Evolutionary conservation across 2,329 filamentous ascomycete genomes (phyloP).

Genomic region (Penicillium brevicompactum): DNA sequence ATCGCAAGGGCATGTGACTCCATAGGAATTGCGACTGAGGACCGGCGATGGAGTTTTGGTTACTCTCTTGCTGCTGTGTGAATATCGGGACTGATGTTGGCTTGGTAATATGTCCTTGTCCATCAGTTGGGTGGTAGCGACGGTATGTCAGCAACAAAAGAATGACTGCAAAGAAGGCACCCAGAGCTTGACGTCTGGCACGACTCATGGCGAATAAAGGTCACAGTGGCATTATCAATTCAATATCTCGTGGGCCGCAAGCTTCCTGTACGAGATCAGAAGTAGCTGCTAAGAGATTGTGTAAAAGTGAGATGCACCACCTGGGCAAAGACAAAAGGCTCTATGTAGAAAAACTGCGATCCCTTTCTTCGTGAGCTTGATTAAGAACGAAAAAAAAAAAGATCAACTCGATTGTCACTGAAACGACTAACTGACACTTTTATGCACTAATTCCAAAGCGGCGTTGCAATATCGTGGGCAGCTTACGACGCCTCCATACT

Average conservation of each 20-base stretch:
- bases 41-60: not conserved
- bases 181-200: slow-evolving; percentile 14
- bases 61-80: not conserved
- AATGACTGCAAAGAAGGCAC: slow-evolving; percentile 6
- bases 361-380: not conserved
- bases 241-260: not conserved
- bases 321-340: too few species aligned
- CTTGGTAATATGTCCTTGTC: not conserved
- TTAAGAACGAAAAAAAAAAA: not conserved
- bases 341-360: too few species aligned
- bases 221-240: slow-evolving; percentile 7
- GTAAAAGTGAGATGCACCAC: too few species aligned
- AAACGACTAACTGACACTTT: not conserved
- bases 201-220: slow-evolving; percentile 14
- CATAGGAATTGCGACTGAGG: slow-evolving; percentile 2
- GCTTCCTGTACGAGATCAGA: not conserved
- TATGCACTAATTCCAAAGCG: not conserved
- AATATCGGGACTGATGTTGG: not conserved
- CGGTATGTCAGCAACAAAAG: slow-evolving; percentile 15
- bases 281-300: too few species aligned
- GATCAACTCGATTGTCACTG: not conserved
- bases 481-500: slow-evolving; percentile 7
- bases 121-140: slow-evolving; percentile 43
- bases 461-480: not conserved
- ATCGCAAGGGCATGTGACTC: slow-evolving; percentile 12